phyloP scores from a whole-genome alignment of 768 basidiomycete genomes.

The Kwoniella mangroviensis region DNA sequence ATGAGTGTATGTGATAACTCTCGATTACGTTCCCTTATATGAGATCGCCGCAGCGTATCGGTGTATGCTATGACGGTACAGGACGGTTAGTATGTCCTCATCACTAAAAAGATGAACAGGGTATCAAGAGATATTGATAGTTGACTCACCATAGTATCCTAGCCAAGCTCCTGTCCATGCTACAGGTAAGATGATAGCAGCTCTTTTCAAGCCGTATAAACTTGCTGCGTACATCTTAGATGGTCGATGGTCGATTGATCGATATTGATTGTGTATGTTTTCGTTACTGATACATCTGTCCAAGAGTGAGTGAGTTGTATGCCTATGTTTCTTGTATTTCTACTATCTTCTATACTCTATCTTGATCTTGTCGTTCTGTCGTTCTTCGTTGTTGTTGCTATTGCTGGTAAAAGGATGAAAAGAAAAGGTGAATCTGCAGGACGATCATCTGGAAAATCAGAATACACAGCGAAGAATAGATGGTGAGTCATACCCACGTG shows the following conservation, averaged over 20 bases:
- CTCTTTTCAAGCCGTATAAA: conserved; percentile 32
- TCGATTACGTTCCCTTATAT: conserved; percentile 36
- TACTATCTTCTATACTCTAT: not conserved
- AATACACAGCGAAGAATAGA: too few relatives aligned
- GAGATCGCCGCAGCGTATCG: conserved; percentile 46
- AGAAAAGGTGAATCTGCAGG: not conserved
- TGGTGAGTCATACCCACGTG: conserved; percentile 13
- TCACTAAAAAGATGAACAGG: too few relatives aligned
- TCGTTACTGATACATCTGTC: not conserved
- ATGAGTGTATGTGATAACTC: conserved; percentile 22
- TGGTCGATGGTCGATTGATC: not conserved
- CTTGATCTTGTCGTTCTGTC: not conserved
- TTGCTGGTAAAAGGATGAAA: not conserved
- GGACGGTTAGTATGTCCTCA: too few relatives aligned
- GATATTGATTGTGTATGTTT: not conserved
- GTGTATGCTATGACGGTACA: conserved; percentile 45
- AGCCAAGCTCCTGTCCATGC: conserved; percentile 47
- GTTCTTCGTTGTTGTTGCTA: not conserved
- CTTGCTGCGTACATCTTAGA: conserved; percentile 14
- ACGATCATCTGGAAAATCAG: not conserved
- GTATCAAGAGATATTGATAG: too few relatives aligned
- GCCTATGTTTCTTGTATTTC: not conserved
- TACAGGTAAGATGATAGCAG: conserved; percentile 43
- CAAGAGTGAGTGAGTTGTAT: not conserved
- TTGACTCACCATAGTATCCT: conserved; percentile 42